Percentiles rank a stretch among this genome's conserved stretches.
Conservation (phyloP, 2,329 filamentous ascomycete genomes). For the Penicillium sp. region DNA sequence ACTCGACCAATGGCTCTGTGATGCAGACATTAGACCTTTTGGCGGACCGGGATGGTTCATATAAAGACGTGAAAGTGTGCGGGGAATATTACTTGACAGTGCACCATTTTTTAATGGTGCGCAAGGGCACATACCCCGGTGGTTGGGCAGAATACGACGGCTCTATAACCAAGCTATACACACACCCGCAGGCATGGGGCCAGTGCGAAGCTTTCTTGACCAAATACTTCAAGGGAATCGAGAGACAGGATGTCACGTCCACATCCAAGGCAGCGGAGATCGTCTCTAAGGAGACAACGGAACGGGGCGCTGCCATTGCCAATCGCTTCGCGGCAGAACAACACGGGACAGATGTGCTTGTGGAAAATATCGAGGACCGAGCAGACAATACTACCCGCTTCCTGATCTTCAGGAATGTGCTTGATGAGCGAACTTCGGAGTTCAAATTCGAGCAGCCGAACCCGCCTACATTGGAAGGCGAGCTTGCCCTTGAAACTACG, state of each 20-base stretch:
- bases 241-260: conserved; percentile 77
- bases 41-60: conserved; percentile 65
- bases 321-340: conserved; percentile 69
- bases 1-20: conserved; percentile 91
- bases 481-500: conserved; percentile 3
- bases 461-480: conserved; percentile 1
- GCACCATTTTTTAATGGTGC: conserved; percentile 76
- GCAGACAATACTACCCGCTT: conserved; percentile 49
- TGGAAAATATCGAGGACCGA: conserved; percentile 47
- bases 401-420: conserved; percentile 40
- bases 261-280: conserved; percentile 84
- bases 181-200: conserved; percentile 92
- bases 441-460: conserved; percentile 17
- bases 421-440: conserved; percentile 23
- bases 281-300: conserved; percentile 55
- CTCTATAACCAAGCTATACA: conserved; percentile 75
- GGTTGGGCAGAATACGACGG: conserved; percentile 39
- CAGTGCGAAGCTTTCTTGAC: conserved; percentile 79
- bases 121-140: conserved; percentile 22
- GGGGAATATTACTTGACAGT: conserved; percentile 85
- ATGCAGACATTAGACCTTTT: conserved; percentile 87
- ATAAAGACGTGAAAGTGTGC: conserved; percentile 69
- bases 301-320: conserved; percentile 72
- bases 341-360: conserved; percentile 66
- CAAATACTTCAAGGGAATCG: conserved; percentile 66